phyloP scores from a whole-genome alignment of 2,329 filamentous ascomycete species.

The Arthrobotrys musiformis region DNA sequence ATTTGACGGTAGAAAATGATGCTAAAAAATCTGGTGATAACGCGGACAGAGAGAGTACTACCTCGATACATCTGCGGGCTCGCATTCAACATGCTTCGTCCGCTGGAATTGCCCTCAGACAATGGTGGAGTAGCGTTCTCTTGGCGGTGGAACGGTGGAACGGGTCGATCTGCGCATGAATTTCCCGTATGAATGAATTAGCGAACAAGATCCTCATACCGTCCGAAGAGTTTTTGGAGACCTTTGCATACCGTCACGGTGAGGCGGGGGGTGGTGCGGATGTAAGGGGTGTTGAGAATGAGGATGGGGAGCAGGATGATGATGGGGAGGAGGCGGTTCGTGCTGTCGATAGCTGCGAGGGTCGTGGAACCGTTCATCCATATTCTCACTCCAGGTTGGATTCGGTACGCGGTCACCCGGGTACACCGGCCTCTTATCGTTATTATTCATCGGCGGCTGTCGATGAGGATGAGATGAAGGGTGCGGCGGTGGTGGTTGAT shows the following conservation, averaged over 20 bases:
- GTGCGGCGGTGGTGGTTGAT: slow-evolving; percentile 51
- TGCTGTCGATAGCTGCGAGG: slow-evolving; percentile 44
- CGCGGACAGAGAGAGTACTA: not conserved
- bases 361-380: slow-evolving; percentile 50
- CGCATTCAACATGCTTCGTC: slow-evolving; percentile 48
- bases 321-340: slow-evolving; percentile 32
- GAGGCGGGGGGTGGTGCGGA: slow-evolving; percentile 34
- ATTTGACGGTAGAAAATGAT: not conserved
- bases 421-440: slow-evolving; percentile 45
- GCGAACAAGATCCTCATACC: slow-evolving; percentile 28
- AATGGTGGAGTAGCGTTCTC: slow-evolving; percentile 53
- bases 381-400: slow-evolving; percentile 33
- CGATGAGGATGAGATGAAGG: slow-evolving; percentile 26
- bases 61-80: slow-evolving; percentile 55
- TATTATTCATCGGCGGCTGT: slow-evolving; percentile 38
- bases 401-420: slow-evolving; percentile 50
- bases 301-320: slow-evolving; percentile 6
- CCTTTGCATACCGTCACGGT: slow-evolving; percentile 51
- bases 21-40: not conserved
- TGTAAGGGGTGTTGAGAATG: slow-evolving; percentile 31
- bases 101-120: slow-evolving; percentile 42
- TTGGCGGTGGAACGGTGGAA: slow-evolving; percentile 52
- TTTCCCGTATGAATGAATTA: slow-evolving; percentile 39
- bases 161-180: slow-evolving; percentile 52
- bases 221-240: slow-evolving; percentile 2